These are phyloP conservation scores for Auricularia auricula-judae DNA, from an alignment of 768 basidiomycete species.

Conservation along the genomic window DNA sequence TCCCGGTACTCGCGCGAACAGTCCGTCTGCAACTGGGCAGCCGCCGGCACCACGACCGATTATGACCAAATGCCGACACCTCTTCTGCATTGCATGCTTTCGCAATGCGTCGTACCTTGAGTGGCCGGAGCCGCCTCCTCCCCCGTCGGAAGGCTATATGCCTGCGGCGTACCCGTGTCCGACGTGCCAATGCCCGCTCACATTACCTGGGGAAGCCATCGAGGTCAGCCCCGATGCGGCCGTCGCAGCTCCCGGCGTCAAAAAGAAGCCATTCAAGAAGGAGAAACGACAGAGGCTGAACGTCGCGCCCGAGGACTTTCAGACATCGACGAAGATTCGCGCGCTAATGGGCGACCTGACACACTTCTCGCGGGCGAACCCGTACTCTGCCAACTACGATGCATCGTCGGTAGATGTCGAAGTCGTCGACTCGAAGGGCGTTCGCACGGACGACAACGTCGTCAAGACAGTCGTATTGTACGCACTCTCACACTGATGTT, in stretches of 20 bases:
- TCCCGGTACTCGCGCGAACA: not conserved
- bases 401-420: constrained; percentile 60
- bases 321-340: constrained; percentile 81
- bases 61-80: constrained; percentile 87
- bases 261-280: constrained; percentile 54
- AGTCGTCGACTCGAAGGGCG: constrained; percentile 66
- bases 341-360: constrained; percentile 72
- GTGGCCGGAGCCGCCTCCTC: constrained; percentile 49
- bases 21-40: not conserved
- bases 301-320: constrained; percentile 39
- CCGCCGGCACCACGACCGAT: constrained; percentile 43
- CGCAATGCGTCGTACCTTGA: constrained; percentile 62
- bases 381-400: constrained; percentile 80
- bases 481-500: constrained; percentile 25
- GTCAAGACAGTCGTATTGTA: constrained; percentile 95
- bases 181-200: constrained; percentile 61
- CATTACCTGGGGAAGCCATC: constrained; percentile 57
- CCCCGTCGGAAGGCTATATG: not conserved
- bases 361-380: constrained; percentile 73
- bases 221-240: constrained; percentile 60
- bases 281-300: constrained; percentile 55
- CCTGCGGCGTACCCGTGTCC: constrained; percentile 44
- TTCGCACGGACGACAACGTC: constrained; percentile 53
- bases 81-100: constrained; percentile 86
- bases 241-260: constrained; percentile 30